Conservation (phyloP, 2,329 filamentous ascomycete species). For the Graphilbum sp. region DNA sequence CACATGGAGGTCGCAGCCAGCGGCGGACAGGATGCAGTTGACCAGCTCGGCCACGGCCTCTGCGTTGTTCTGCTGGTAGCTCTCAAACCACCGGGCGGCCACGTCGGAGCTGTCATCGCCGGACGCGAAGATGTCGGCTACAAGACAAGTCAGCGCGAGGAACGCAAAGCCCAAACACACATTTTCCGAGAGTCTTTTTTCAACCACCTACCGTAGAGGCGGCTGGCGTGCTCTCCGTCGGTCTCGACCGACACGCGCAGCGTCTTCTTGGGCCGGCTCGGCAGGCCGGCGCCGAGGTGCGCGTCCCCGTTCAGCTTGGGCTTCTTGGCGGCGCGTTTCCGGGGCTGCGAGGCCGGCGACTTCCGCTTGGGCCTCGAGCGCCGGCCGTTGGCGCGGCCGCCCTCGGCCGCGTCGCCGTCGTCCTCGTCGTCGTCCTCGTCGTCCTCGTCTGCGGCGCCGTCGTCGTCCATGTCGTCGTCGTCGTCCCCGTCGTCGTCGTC, state of each 20-base stretch:
- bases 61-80: conserved; percentile 37
- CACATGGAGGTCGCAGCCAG: conserved; percentile 68
- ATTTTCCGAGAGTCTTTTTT: too few species aligned
- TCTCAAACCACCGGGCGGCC: conserved; percentile 42
- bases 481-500: conserved; percentile 17
- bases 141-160: conserved; percentile 2
- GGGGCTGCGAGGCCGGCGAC: conserved; percentile 22
- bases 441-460: conserved; percentile 20
- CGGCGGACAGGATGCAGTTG: conserved; percentile 51
- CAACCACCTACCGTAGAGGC: conserved; percentile 33
- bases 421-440: conserved; percentile 18
- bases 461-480: conserved; percentile 21
- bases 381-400: conserved; percentile 14
- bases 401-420: conserved; percentile 22
- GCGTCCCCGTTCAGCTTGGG: conserved; percentile 43
- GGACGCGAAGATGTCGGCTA: conserved; percentile 48
- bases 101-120: conserved; percentile 39
- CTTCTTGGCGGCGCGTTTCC: conserved; percentile 46
- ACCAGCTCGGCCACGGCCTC: conserved; percentile 44
- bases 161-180: too few species aligned
- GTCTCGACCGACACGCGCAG: conserved; percentile 34
- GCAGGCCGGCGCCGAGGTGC: conserved; percentile 25
- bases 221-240: conserved; percentile 34
- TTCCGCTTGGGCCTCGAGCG: conserved; percentile 17
- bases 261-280: conserved; percentile 39